These are phyloP conservation scores for Epichloe brachyelytri DNA, from an alignment of 2,329 filamentous ascomycete species.

Conservation along the genomic window DNA sequence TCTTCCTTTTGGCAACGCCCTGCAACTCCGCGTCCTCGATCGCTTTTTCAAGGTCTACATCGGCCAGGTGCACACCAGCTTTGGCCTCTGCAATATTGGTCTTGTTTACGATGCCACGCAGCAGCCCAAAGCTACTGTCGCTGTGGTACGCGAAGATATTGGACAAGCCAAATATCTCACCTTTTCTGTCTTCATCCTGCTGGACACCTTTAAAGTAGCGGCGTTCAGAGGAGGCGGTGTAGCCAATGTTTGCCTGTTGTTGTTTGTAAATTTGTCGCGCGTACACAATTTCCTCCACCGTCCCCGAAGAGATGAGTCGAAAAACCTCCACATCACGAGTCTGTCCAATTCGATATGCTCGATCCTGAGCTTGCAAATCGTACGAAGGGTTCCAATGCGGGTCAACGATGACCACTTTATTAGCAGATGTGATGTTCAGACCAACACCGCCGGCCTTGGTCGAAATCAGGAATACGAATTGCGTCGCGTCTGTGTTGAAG, in stretches of 20 bases:
- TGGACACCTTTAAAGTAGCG: slow-evolving; percentile 94
- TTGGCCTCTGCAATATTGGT: slow-evolving; percentile 92
- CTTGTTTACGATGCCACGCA: slow-evolving; percentile 96
- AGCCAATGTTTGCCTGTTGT: slow-evolving; percentile 95
- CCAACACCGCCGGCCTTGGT: slow-evolving; percentile 89
- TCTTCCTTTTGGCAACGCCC: slow-evolving; percentile 31
- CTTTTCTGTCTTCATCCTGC: slow-evolving; percentile 66
- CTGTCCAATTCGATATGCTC: slow-evolving; percentile 92
- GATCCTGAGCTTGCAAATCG: slow-evolving; percentile 90
- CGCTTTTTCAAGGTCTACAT: slow-evolving; percentile 56
- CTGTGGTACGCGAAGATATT: slow-evolving; percentile 79
- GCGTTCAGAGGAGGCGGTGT: slow-evolving; percentile 81
- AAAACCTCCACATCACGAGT: slow-evolving; percentile 90
- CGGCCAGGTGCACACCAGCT: slow-evolving; percentile 68
- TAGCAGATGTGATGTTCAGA: slow-evolving; percentile 91
- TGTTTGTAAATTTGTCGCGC: slow-evolving; percentile 98
- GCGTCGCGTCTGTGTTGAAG: slow-evolving; percentile 76
- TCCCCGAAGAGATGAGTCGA: slow-evolving; percentile 77
- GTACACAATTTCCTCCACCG: slow-evolving; percentile 95
- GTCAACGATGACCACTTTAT: slow-evolving; percentile 95
- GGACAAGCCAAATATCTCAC: slow-evolving; percentile 81
- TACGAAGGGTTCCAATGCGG: slow-evolving; percentile 96
- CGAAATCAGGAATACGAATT: slow-evolving; percentile 93
- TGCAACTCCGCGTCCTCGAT: slow-evolving; percentile 38
- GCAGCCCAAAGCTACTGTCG: slow-evolving; percentile 61